Evolutionary conservation across 306 rosid species (phyloP).

Genomic region (Albizia julibrissin): DNA sequence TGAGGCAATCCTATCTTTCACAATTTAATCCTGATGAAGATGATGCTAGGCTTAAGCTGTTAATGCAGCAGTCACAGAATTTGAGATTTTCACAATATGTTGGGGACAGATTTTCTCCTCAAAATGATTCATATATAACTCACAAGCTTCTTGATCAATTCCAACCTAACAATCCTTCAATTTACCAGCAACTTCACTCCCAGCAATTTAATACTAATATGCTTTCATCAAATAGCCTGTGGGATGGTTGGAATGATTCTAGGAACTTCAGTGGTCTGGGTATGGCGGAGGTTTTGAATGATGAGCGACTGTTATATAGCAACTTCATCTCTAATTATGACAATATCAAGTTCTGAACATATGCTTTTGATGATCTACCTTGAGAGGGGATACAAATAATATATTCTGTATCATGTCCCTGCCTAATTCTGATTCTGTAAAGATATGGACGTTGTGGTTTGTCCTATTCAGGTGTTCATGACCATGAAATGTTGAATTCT

Average conservation of each 20-base stretch:
- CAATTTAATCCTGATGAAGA: conserved; percentile 38
- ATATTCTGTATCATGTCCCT: not conserved
- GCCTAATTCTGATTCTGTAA: not conserved
- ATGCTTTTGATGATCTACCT: conserved; percentile 27
- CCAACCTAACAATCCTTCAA: conserved; percentile 42
- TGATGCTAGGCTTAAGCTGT: conserved; percentile 40
- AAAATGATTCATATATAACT: conserved; percentile 42
- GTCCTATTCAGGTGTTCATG: not conserved
- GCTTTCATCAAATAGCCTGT: conserved; percentile 39
- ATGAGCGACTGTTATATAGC: conserved; percentile 37
- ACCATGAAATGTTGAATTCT: not conserved
- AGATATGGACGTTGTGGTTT: not conserved
- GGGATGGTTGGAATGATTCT: conserved; percentile 48
- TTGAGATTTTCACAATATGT: conserved; percentile 34
- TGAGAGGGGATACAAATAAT: conserved; percentile 24
- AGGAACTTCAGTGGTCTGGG: conserved; percentile 41
- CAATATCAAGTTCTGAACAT: conserved; percentile 40
- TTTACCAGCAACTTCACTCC: conserved; percentile 40
- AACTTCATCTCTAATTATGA: conserved; percentile 39
- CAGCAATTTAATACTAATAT: conserved; percentile 38
- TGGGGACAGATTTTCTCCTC: conserved; percentile 38
- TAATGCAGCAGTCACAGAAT: conserved; percentile 45
- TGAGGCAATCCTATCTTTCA: conserved; percentile 32
- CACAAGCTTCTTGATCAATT: conserved; percentile 42
- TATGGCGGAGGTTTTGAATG: conserved; percentile 42